Evolutionary conservation across 2,329 filamentous ascomycete genomes (phyloP), one percentile per base, ranked within the genome.

Genomic region (Apiospora saccharicola): DNA sequence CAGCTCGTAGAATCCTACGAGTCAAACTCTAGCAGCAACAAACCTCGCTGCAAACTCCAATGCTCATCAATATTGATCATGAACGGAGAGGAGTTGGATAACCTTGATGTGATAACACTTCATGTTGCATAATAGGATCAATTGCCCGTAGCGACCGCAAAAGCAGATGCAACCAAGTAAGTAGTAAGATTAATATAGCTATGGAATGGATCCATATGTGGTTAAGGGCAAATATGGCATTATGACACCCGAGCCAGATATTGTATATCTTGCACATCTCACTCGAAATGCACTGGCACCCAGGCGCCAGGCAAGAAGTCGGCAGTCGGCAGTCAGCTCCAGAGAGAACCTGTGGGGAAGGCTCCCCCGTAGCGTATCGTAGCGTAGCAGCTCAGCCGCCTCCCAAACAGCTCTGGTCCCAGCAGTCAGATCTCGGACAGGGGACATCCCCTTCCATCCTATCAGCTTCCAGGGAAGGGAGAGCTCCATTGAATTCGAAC

Each of bases 341-440:
- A 14, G 47, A 49, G 49, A 16, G 16, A 61, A 61, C 53, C 30
- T 37, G 30, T 34, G 30, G 53, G n/a, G 30, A 61, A 19, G 14
- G 16, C 19, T 16, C 5, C 26, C 53, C 53, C 30, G 26, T 61
- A 61, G 53, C 53, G 53, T 34, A 22, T 49, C 53, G 53, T 61
- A 61, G 51, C 51, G 51, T 57, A 30, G 30, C 53, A 37, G 30
- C 30, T 61, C 53, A 61, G 53, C 53, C 30, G 53, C 22, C 26
- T 30, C 53, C 30, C 53, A 61, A 61, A 61, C 53, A 34, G 53
- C 53, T 37, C 26, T 22, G 30, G 30, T 10, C 16, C 49, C 51
- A 34, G 51, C 51, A 61, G 30, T 57, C 53, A 37, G 53, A 61
- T 61, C 53, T 61, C 22, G 53, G 53, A 61, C 53, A 61, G 53